phyloP scores from a whole-genome alignment of 106 monocot genomes.

The Hemerocallis citrina region DNA sequence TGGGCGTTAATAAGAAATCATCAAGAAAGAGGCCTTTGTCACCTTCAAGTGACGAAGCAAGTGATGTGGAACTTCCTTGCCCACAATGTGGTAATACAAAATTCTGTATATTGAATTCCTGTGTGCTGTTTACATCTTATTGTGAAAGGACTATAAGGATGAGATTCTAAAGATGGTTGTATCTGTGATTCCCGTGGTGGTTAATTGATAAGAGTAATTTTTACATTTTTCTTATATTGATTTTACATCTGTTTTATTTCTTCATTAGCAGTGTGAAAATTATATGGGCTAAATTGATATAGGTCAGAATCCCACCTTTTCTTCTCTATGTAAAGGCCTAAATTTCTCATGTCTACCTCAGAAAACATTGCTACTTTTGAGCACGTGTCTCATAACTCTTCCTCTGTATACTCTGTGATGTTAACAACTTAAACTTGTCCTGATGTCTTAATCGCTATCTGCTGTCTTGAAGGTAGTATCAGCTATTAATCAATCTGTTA shows the following conservation, averaged over 20 bases:
- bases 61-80: constrained; percentile 35
- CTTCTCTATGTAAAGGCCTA: not conserved
- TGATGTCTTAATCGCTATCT: not conserved
- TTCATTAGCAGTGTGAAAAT: no score
- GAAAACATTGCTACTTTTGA: not conserved
- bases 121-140: not conserved
- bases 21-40: constrained; percentile 59
- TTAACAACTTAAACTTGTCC: not conserved
- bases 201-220: not conserved
- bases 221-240: not conserved
- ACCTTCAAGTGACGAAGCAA: constrained; percentile 27
- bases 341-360: not conserved
- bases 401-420: not conserved
- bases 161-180: not conserved
- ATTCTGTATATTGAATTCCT: not conserved
- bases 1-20: constrained; percentile 29
- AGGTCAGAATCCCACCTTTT: not conserved
- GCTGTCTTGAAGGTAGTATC: not conserved
- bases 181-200: not conserved
- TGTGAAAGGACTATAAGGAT: not conserved
- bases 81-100: constrained; percentile 79
- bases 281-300: no score
- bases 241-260: no score
- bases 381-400: not conserved
- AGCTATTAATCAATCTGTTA: not conserved